Evolutionary conservation across 2,329 filamentous ascomycete genomes (phyloP).

Genomic region (Gremmenia infestans): DNA sequence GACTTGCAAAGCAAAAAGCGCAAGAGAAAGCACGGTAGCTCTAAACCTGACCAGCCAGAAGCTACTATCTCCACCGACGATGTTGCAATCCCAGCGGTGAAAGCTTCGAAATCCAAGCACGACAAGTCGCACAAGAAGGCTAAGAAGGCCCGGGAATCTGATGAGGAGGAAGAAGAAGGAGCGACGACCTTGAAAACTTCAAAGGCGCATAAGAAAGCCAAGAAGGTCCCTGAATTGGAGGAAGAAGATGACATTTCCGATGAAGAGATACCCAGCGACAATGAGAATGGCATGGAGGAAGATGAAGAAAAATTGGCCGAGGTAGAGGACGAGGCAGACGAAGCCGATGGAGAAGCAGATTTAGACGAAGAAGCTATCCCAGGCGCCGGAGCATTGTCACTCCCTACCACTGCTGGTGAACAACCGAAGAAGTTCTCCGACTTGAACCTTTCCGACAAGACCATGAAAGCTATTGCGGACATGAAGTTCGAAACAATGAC

Average conservation of each 20-base stretch:
- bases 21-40: conserved; percentile 30
- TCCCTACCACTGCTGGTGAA: conserved; percentile 15
- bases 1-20: conserved; percentile 31
- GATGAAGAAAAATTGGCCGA: conserved; percentile 15
- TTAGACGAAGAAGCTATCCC: conserved; percentile 15
- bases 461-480: conserved; percentile 74
- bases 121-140: conserved; percentile 31
- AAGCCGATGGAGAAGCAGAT: conserved; percentile 14
- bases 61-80: conserved; percentile 6
- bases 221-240: conserved; percentile 32
- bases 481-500: conserved; percentile 98
- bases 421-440: conserved; percentile 38
- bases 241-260: conserved; percentile 21
- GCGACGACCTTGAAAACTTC: conserved; percentile 16
- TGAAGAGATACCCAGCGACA: conserved; percentile 28
- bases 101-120: conserved; percentile 20
- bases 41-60: conserved; percentile 19
- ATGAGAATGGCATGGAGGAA: conserved; percentile 28
- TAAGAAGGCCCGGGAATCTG: conserved; percentile 30
- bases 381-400: conserved; percentile 18
- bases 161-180: conserved; percentile 18
- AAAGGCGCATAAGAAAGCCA: conserved; percentile 31
- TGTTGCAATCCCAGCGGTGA: conserved; percentile 9
- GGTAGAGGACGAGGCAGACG: conserved; percentile 15
- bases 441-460: conserved; percentile 81